phyloP scores from a whole-genome alignment of 805 yeast genomes.

The Tetrapisispora fleetii region DNA sequence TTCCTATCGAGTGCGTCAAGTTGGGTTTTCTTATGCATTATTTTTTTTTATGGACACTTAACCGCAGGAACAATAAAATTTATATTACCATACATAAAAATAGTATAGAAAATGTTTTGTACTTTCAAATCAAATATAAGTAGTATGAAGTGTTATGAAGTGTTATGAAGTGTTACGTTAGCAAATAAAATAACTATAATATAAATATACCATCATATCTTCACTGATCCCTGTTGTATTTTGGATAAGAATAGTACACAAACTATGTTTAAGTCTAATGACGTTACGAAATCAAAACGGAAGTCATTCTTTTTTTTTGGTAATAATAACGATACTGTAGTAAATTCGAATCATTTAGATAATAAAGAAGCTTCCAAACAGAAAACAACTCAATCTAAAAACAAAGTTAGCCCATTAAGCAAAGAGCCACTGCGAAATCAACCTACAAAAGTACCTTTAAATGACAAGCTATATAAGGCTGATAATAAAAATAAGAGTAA shows the following conservation, averaged over 20 bases:
- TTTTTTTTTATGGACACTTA: no score
- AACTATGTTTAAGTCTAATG: slow-evolving; percentile 8
- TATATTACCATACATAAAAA: no score
- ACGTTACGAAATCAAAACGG: slow-evolving; percentile 10
- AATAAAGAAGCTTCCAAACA: not conserved
- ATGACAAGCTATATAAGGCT: not conserved
- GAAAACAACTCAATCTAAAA: not conserved
- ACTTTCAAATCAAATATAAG: no score
- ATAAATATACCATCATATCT: no score
- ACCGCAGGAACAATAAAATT: no score
- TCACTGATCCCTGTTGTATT: not conserved
- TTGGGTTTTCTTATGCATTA: no score
- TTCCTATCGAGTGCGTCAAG: no score
- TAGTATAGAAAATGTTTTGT: no score
- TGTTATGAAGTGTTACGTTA: no score
- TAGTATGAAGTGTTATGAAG: no score
- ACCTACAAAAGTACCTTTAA: not conserved
- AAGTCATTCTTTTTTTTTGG: slow-evolving; percentile 18
- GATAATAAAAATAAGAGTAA: not conserved
- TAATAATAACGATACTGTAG: not conserved
- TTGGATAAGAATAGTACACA: not conserved
- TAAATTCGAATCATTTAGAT: slow-evolving; percentile 7
- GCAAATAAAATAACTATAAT: no score
- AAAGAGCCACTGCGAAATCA: not conserved
- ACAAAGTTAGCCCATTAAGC: not conserved